Percentiles rank a stretch among this genome's conserved stretches.
phyloP scores from a whole-genome alignment of 2,329 filamentous ascomycete species.

The Corynespora cassiicola region DNA sequence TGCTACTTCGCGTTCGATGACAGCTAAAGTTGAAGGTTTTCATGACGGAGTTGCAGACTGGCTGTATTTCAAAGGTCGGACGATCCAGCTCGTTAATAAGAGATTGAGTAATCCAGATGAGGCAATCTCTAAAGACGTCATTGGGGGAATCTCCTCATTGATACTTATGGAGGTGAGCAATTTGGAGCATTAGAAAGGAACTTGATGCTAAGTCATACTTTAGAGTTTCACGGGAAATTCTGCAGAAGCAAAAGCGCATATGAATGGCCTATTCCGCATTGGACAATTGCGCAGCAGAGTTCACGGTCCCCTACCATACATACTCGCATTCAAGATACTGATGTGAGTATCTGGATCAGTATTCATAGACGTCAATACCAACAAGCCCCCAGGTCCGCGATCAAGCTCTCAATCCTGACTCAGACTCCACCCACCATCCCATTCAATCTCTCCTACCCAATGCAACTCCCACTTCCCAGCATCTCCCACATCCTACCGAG shows the following conservation, averaged over 20 bases:
- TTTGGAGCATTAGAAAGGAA: neutral
- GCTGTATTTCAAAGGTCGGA: slow-evolving; percentile 4
- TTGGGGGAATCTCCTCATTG: slow-evolving; percentile 1
- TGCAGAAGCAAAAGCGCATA: slow-evolving; percentile 1
- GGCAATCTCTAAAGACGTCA: neutral
- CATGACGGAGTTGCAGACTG: slow-evolving; percentile 2
- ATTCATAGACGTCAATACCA: neutral
- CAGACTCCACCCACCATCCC: neutral
- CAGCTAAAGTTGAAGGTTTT: neutral
- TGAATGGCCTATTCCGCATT: slow-evolving; percentile 1
- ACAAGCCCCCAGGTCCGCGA: neutral
- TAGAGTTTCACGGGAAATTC: slow-evolving; percentile 2
- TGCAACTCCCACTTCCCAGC: slow-evolving; percentile 1
- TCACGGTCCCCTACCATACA: slow-evolving; percentile 1
- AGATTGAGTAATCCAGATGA: neutral
- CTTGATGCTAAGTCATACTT: neutral
- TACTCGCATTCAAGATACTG: neutral
- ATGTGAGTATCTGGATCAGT: neutral
- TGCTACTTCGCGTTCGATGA: slow-evolving; percentile 3
- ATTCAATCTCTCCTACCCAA: slow-evolving; percentile 1
- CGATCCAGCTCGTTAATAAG: slow-evolving; percentile 2
- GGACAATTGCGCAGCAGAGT: neutral
- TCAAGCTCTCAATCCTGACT: slow-evolving; percentile 1
- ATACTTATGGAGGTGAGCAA: slow-evolving; percentile 4
- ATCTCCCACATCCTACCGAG: slow-evolving; percentile 3